These are phyloP conservation scores for Penicillium sp. DNA, from an alignment of 2,329 filamentous ascomycete species.

Conservation along the genomic window DNA sequence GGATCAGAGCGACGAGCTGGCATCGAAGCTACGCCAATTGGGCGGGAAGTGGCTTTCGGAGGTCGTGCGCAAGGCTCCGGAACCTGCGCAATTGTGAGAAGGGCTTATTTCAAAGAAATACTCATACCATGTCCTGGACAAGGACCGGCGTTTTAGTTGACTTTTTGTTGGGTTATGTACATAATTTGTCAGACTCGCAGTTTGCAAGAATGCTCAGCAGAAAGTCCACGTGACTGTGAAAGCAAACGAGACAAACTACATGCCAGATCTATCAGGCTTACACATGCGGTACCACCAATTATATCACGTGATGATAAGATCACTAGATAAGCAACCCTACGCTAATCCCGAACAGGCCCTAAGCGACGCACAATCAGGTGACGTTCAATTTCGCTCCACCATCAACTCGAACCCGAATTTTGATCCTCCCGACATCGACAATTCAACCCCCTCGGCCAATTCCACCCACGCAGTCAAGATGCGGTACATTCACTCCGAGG, in stretches of 20 bases:
- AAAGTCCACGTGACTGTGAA: not conserved
- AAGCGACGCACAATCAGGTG: slow-evolving; percentile 50
- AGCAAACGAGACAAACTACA: not conserved
- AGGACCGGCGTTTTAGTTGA: not conserved
- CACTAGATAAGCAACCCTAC: slow-evolving; percentile 38
- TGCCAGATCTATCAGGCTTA: not conserved
- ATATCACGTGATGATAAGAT: slow-evolving; percentile 14
- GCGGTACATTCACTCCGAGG: slow-evolving; percentile 99
- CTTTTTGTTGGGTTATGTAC: not conserved
- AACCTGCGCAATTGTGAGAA: not conserved
- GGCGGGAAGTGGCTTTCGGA: slow-evolving; percentile 66
- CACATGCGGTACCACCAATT: no score
- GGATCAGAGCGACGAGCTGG: slow-evolving; percentile 66
- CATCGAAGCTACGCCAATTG: slow-evolving; percentile 70
- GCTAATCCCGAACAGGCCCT: slow-evolving; percentile 41
- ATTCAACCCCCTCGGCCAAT: slow-evolving; percentile 44
- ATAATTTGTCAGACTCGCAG: not conserved
- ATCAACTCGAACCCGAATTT: slow-evolving; percentile 41
- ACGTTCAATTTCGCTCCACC: slow-evolving; percentile 44
- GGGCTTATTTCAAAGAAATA: not conserved
- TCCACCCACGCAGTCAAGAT: slow-evolving; percentile 69
- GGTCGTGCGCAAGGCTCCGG: slow-evolving; percentile 22
- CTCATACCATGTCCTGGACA: slow-evolving; percentile 1
- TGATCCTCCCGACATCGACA: slow-evolving; percentile 45
- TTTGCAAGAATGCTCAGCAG: no score